These are phyloP conservation scores for Suhomyces panamericanus DNA, from an alignment of 1,139 yeast genomes.

Conservation along the genomic window DNA sequence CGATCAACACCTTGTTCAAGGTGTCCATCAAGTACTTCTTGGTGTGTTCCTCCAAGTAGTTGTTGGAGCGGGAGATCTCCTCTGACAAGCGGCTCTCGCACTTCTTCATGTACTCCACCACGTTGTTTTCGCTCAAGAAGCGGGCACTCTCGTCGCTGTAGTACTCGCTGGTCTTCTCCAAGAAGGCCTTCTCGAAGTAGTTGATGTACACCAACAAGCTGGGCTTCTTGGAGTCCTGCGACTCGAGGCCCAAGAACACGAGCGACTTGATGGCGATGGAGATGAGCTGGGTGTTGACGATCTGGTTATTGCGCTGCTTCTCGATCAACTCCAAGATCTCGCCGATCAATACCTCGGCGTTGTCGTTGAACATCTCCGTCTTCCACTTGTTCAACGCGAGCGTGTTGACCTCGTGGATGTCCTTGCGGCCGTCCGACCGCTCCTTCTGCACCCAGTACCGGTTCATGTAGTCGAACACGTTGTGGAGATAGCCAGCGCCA, in stretches of 20 bases:
- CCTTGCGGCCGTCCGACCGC: constrained; percentile 91
- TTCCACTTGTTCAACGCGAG: constrained; percentile 88
- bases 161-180: constrained; percentile 71
- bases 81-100: constrained; percentile 81
- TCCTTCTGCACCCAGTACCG: constrained; percentile 98
- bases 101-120: constrained; percentile 86
- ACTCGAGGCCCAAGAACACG: constrained; percentile 74
- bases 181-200: constrained; percentile 74
- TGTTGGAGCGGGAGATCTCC: constrained; percentile 75
- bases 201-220: constrained; percentile 80
- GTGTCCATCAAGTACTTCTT: constrained; percentile 74
- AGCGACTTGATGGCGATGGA: constrained; percentile 81
- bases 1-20: constrained; percentile 73
- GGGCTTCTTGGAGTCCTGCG: constrained; percentile 80
- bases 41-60: constrained; percentile 84
- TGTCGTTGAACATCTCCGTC: constrained; percentile 70
- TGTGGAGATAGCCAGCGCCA: constrained; percentile 90
- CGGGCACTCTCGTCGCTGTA: constrained; percentile 69
- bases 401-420: constrained; percentile 88
- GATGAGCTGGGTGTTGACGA: constrained; percentile 65
- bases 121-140: constrained; percentile 71
- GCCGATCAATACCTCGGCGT: constrained; percentile 57
- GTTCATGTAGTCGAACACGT: constrained; percentile 93
- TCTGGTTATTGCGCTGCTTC: constrained; percentile 76
- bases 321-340: constrained; percentile 79